Conservation (phyloP, 495 filamentous ascomycete species). For the Aspergillus panamensis region DNA sequence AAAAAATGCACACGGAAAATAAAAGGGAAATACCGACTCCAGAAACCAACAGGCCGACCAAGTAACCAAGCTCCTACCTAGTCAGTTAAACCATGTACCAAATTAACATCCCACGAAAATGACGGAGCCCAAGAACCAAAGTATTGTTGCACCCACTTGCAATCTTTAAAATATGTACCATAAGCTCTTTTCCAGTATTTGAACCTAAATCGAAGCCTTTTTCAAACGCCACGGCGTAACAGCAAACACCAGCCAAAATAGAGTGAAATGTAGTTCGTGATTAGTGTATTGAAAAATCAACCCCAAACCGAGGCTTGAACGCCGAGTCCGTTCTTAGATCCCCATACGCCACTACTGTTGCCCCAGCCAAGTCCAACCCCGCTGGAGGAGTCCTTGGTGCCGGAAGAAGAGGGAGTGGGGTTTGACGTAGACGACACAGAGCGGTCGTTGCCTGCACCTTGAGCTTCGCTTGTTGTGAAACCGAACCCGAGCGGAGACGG, state of each 20-base stretch:
- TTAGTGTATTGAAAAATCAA: slow-evolving; percentile 36
- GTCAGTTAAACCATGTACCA: slow-evolving; percentile 31
- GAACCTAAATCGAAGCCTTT: slow-evolving; percentile 23
- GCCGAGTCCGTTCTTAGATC: slow-evolving; percentile 64
- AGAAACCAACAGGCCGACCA: slow-evolving; percentile 32
- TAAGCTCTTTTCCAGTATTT: slow-evolving; percentile 25
- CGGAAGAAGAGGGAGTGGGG: slow-evolving; percentile 39
- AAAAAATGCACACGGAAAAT: slow-evolving; percentile 24
- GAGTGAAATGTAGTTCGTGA: neutral
- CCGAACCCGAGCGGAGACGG: slow-evolving; percentile 80
- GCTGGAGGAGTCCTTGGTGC: slow-evolving; percentile 47
- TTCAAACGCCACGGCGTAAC: slow-evolving; percentile 29
- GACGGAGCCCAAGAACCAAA: slow-evolving; percentile 22
- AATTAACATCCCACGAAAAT: slow-evolving; percentile 26
- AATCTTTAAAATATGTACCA: slow-evolving; percentile 27
- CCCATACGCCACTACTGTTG: slow-evolving; percentile 69
- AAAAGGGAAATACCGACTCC: slow-evolving; percentile 28
- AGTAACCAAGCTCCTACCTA: slow-evolving; percentile 23
- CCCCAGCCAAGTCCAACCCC: slow-evolving; percentile 66
- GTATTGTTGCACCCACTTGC: slow-evolving; percentile 21
- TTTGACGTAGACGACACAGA: slow-evolving; percentile 61
- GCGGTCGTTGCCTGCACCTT: slow-evolving; percentile 49
- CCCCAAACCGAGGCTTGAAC: slow-evolving; percentile 78
- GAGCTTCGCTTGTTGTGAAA: slow-evolving; percentile 56
- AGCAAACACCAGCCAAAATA: slow-evolving; percentile 23